Evolutionary conservation across 495 filamentous ascomycete genomes (phyloP).

Genomic region (Usnea hakonensis): DNA sequence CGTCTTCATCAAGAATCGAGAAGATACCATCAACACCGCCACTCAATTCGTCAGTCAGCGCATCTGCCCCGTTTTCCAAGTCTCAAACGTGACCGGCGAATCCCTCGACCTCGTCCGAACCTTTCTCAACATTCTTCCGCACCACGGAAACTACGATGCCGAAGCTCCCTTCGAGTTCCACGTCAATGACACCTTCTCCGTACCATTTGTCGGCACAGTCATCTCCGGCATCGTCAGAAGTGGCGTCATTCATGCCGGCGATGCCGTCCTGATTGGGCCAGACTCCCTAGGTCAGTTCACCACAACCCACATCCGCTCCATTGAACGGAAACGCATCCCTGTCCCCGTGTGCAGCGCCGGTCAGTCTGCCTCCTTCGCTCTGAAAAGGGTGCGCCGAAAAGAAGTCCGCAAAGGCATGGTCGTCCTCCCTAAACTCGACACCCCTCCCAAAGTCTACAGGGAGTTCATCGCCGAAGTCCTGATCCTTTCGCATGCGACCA

Average conservation of each 20-base stretch:
- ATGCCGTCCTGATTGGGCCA: slow-evolving; percentile 81
- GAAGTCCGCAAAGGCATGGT: slow-evolving; percentile 99
- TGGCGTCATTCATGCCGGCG: slow-evolving; percentile 81
- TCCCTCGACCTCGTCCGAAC: slow-evolving; percentile 73
- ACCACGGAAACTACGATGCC: slow-evolving; percentile 86
- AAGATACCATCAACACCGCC: slow-evolving; percentile 89
- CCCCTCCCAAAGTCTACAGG: slow-evolving; percentile 68
- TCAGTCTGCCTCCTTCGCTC: slow-evolving; percentile 84
- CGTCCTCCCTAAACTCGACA: slow-evolving; percentile 75
- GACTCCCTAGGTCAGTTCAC: slow-evolving; percentile 89
- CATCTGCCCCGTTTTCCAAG: slow-evolving; percentile 96
- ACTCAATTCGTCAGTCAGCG: slow-evolving; percentile 92
- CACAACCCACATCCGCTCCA: slow-evolving; percentile 81
- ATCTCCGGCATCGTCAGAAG: slow-evolving; percentile 89
- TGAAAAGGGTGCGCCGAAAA: slow-evolving; percentile 77
- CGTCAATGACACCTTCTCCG: slow-evolving; percentile 97
- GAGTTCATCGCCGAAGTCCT: slow-evolving; percentile 96
- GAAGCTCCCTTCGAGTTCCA: slow-evolving; percentile 90
- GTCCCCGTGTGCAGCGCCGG: slow-evolving; percentile 87
- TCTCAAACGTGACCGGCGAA: slow-evolving; percentile 93
- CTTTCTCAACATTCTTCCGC: slow-evolving; percentile 92
- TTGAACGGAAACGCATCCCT: slow-evolving; percentile 88
- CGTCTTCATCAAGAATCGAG: slow-evolving; percentile 87
- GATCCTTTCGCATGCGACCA: slow-evolving; percentile 94
- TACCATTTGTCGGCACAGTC: slow-evolving; percentile 93